Evolutionary conservation across 1,284 basidiomycete genomes (phyloP).

Genomic region (Serendipita sp.): DNA sequence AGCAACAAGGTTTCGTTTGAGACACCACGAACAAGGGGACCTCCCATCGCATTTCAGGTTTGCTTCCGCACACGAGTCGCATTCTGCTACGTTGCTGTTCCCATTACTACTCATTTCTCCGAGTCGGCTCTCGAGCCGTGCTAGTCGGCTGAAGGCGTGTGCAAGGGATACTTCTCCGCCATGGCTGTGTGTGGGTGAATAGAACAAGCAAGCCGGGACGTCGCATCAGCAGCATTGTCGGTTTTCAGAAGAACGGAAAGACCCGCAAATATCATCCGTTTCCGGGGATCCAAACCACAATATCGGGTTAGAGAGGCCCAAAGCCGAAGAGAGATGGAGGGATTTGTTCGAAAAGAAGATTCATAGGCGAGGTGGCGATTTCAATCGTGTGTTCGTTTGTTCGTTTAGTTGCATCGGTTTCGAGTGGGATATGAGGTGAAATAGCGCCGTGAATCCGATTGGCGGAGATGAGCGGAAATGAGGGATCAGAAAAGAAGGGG

Average conservation of each 20-base stretch:
- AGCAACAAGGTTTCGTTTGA: slow-evolving; percentile 6
- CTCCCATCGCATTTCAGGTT: slow-evolving; percentile 5
- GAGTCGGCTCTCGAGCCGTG: not conserved
- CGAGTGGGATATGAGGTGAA: no score
- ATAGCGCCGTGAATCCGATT: not conserved
- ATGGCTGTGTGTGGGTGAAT: not conserved
- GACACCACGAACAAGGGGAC: slow-evolving; percentile 14
- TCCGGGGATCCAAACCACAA: no score
- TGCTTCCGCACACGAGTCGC: slow-evolving; percentile 1
- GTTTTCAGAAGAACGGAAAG: not conserved
- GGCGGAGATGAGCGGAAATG: not conserved
- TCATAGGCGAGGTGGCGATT: no score
- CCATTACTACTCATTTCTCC: not conserved
- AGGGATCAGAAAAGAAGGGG: not conserved
- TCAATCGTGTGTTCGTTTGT: no score
- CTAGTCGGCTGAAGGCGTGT: not conserved
- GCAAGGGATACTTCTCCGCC: not conserved
- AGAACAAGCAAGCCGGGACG: not conserved
- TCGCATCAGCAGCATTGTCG: not conserved
- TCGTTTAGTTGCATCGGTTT: no score
- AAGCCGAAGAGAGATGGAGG: not conserved
- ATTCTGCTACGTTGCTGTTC: not conserved
- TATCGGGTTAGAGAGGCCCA: not conserved
- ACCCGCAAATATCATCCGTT: no score
- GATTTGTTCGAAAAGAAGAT: not conserved